Conservation (phyloP, 2,329 filamentous ascomycete species). For the Sporothrix mexicana region DNA sequence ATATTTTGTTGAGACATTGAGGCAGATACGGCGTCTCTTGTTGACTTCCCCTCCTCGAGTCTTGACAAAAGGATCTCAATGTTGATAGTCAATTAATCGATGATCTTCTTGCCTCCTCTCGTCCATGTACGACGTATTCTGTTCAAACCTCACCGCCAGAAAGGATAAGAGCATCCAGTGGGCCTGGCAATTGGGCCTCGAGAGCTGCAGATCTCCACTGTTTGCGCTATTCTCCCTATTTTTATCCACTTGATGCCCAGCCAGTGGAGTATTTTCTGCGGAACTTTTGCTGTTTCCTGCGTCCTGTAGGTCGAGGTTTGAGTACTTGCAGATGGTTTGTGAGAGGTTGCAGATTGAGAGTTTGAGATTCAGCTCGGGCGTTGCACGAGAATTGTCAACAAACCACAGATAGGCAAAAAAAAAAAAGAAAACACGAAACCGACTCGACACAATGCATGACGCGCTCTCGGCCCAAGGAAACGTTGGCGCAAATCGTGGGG, state of each 20-base stretch:
- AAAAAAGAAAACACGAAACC: constrained; percentile 10
- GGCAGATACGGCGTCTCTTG: too few relatives aligned
- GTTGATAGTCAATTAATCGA: neutral
- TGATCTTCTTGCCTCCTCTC: neutral
- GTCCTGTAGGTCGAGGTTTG: neutral
- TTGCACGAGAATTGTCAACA: too few relatives aligned
- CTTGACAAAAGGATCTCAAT: neutral
- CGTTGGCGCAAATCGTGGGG: constrained; percentile 14
- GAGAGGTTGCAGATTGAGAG: neutral
- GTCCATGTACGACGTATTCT: neutral
- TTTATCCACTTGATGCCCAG: neutral
- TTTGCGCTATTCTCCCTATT: neutral
- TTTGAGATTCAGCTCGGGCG: neutral
- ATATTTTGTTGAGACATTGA: too few relatives aligned
- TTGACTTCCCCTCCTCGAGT: neutral
- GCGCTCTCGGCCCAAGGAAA: constrained; percentile 4
- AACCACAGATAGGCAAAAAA: neutral
- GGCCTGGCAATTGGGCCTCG: neutral
- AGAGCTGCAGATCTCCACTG: neutral
- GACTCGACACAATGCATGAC: constrained; percentile 14
- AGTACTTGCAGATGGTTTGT: constrained; percentile 10
- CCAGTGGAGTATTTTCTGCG: neutral
- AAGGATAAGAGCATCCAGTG: neutral
- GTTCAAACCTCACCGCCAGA: neutral
- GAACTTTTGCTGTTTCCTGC: neutral